These are phyloP conservation scores for Tetraselmis chui DNA, from an alignment of 139 green algal species.

Conservation along the genomic window DNA sequence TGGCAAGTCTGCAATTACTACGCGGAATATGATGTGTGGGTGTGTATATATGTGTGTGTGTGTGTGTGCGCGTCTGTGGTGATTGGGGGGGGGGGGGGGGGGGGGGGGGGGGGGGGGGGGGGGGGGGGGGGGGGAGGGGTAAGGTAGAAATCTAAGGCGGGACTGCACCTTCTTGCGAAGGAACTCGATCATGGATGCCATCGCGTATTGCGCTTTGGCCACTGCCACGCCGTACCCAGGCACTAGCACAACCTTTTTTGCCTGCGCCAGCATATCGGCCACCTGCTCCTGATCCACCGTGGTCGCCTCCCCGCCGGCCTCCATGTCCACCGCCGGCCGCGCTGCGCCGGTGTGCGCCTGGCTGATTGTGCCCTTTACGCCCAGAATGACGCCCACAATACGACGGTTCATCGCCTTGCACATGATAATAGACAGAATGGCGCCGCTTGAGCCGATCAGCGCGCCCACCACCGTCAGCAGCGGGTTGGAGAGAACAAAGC, in stretches of 20 bases:
- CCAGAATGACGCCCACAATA: constrained; percentile 80
- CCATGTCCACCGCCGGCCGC: too few species aligned
- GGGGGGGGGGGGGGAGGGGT: too few species aligned
- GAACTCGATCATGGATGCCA: constrained; percentile 67
- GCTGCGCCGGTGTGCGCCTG: background rate
- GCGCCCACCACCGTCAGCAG: constrained; percentile 75
- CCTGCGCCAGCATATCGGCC: background rate
- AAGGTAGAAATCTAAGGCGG: too few species aligned
- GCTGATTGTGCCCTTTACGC: constrained; percentile 7
- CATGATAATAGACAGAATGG: background rate
- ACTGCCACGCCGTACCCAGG: constrained; percentile 85
- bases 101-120: too few species aligned
- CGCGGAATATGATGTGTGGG: too few species aligned
- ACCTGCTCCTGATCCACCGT: background rate
- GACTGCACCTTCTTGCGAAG: too few species aligned
- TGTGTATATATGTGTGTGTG: too few species aligned
- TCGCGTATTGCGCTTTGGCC: constrained; percentile 69
- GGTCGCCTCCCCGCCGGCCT: too few species aligned
- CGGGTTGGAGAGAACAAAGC: constrained; percentile 80
- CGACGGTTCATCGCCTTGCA: constrained; percentile 75
- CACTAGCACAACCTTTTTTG: constrained; percentile 38
- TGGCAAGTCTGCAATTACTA: too few species aligned
- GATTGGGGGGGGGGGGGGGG: too few species aligned
- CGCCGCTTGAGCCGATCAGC: constrained; percentile 75
- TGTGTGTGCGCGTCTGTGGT: too few species aligned